phyloP scores from a whole-genome alignment of 2,329 filamentous ascomycete genomes.

The Colletotrichum coccodes region DNA sequence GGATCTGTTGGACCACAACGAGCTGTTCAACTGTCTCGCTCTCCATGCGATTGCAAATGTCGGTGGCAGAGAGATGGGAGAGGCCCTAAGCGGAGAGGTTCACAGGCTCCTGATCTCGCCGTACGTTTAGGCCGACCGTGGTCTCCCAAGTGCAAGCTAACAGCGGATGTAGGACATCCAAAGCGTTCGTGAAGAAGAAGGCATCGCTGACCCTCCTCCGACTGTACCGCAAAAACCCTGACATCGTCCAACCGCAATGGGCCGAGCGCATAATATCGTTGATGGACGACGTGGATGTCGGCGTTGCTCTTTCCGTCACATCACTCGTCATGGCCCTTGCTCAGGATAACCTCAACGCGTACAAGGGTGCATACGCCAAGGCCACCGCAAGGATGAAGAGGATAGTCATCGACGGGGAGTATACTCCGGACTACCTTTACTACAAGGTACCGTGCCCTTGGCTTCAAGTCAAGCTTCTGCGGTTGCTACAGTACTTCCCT shows the following conservation, averaged over 20 bases:
- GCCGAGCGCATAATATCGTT: conserved; percentile 97
- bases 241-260: conserved; percentile 96
- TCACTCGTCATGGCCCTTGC: conserved; percentile 94
- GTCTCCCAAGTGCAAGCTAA: neutral
- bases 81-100: conserved; percentile 90
- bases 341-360: conserved; percentile 93
- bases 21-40: conserved; percentile 96
- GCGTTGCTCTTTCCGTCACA: conserved; percentile 93
- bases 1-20: conserved; percentile 92
- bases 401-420: conserved; percentile 90
- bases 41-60: conserved; percentile 98
- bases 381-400: conserved; percentile 89
- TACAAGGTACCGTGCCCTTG: conserved; percentile 99
- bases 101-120: conserved; percentile 94
- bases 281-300: conserved; percentile 96
- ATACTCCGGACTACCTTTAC: conserved; percentile 91
- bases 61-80: conserved; percentile 95
- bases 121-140: conserved; percentile 60
- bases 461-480: conserved; percentile 95
- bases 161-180: conserved; percentile 67
- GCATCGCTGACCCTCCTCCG: conserved; percentile 92
- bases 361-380: conserved; percentile 94
- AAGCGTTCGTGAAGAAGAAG: conserved; percentile 99
- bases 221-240: conserved; percentile 92
- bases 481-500: conserved; percentile 94